phyloP scores from a whole-genome alignment of 805 yeast genomes.

The Teunomyces lycoperdinae region DNA sequence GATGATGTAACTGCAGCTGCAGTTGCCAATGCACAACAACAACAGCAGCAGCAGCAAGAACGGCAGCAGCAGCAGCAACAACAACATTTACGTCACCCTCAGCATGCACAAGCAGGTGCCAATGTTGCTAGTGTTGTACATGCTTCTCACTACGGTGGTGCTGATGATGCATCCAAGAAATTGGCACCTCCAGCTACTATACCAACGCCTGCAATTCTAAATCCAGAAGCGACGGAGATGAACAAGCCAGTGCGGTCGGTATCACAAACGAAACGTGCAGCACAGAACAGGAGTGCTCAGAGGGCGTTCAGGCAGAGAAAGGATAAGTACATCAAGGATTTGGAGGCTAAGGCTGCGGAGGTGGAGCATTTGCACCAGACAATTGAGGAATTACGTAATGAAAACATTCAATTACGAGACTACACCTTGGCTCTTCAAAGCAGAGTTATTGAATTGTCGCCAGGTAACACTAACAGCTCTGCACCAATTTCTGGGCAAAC shows the following conservation, averaged over 20 bases:
- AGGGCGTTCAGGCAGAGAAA: slow-evolving; percentile 85
- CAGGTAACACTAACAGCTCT: slow-evolving; percentile 7
- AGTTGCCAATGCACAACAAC: slow-evolving; percentile 21
- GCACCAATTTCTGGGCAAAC: not conserved
- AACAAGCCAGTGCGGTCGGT: slow-evolving; percentile 38
- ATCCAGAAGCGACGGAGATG: not conserved
- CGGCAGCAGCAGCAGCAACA: slow-evolving; percentile 12
- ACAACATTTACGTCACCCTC: slow-evolving; percentile 3
- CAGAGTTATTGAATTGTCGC: slow-evolving; percentile 51
- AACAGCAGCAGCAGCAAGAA: slow-evolving; percentile 11
- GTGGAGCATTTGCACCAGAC: slow-evolving; percentile 61
- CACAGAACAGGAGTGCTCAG: slow-evolving; percentile 89
- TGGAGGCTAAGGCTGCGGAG: slow-evolving; percentile 68
- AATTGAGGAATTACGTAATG: slow-evolving; percentile 64
- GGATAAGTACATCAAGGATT: slow-evolving; percentile 75
- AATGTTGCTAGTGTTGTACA: not conserved
- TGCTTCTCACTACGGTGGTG: slow-evolving; percentile 1
- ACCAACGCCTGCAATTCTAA: slow-evolving; percentile 2
- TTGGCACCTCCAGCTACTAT: not conserved
- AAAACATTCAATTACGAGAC: slow-evolving; percentile 69
- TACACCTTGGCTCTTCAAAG: slow-evolving; percentile 70
- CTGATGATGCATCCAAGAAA: slow-evolving; percentile 1
- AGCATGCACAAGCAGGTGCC: slow-evolving; percentile 2
- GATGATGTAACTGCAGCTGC: slow-evolving; percentile 26
- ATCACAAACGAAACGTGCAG: slow-evolving; percentile 77